Base-by-base conservation (phyloP, 2,329 filamentous ascomycete genomes). In the Nectriaceae sp. region DNA sequence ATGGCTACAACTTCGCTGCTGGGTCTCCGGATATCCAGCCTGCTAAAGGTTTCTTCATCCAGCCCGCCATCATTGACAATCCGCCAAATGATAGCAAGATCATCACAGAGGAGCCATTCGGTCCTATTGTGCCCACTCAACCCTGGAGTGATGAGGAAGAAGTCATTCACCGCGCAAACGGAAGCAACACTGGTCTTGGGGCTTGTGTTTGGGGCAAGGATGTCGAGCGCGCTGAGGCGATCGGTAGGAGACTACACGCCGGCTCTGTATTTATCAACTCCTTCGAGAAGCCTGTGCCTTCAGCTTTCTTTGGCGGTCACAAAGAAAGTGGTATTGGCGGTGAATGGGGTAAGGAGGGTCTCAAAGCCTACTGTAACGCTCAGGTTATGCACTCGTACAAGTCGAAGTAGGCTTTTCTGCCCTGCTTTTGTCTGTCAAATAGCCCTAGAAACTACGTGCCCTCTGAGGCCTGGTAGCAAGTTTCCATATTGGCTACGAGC, bases 51-150 rank as follows among this genome's bases (percentile, higher is more conserved):
- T 85, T 77, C 63, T 83, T 80, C 56, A 71, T 85, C 51, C 69
- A 74, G 4, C 80, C 83, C 0, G 79, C 81, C 4, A 78, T 86
- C 50, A 75, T 85, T 41, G 75, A 83, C 45, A 80, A 82, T 47
- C 82, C 82, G 3, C 76, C 80, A 0, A 79, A 83, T 39, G 65
- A 76, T 44, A 78, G 80, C 0, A 70, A 74, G 1, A 76, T 87
- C 26, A 80, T 84, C 3, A 66, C 70, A 0, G 81, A 82, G 53
- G 79, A 83, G 63, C 76, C 74, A 2, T 69, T 69, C n/a, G 78
- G 36, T 77, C 85, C 85, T 0, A 82, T 88, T 37, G 72, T 88
- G 1, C 84, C 85, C 0, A 69, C 87, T 11, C 59, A 86, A 39
- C 76, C 74, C 6, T 89, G 82, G 82, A 72, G 72, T 0, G 73